Conservation (phyloP, 2,329 filamentous ascomycete genomes). For the Clonostachys rosea region DNA sequence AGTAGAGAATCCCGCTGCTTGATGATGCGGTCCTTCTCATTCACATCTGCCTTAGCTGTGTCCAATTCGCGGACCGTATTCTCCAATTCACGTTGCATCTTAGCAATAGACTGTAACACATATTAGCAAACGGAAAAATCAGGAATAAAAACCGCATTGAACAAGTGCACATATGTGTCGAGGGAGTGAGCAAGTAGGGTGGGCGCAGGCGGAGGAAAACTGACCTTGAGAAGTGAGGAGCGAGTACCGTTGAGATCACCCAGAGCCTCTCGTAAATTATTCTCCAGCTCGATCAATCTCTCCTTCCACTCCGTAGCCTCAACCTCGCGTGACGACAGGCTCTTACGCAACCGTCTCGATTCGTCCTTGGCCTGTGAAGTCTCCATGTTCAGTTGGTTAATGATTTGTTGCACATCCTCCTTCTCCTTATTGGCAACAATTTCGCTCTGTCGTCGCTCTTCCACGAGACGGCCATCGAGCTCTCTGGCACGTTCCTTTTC, state of each 20-base stretch:
- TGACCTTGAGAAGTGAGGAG: slow-evolving; percentile 76
- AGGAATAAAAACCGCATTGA: neutral
- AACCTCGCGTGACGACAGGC: slow-evolving; percentile 74
- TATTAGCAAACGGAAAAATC: neutral
- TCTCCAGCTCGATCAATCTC: slow-evolving; percentile 83
- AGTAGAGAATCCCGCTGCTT: slow-evolving; percentile 85
- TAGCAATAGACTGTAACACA: slow-evolving; percentile 66
- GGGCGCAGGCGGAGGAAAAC: slow-evolving; percentile 7
- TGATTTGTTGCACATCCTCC: slow-evolving; percentile 87
- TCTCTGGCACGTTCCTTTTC: slow-evolving; percentile 75
- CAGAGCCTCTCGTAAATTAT: slow-evolving; percentile 78
- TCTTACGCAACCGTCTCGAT: slow-evolving; percentile 75
- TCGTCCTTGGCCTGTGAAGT: slow-evolving; percentile 81
- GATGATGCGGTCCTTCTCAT: slow-evolving; percentile 88
- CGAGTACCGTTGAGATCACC: slow-evolving; percentile 84
- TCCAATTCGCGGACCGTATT: slow-evolving; percentile 80
- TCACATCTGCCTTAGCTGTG: slow-evolving; percentile 66
- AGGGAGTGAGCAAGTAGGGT: neutral
- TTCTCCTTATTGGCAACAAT: slow-evolving; percentile 85
- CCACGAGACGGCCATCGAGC: slow-evolving; percentile 68
- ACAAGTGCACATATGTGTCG: neutral
- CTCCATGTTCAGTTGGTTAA: slow-evolving; percentile 89
- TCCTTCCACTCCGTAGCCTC: slow-evolving; percentile 92
- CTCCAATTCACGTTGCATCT: slow-evolving; percentile 84
- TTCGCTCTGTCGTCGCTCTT: slow-evolving; percentile 83